Percentiles rank a stretch among this genome's conserved stretches.
phyloP scores from a whole-genome alignment of 2,329 filamentous ascomycete genomes.

The Dactylellina leptospora region DNA sequence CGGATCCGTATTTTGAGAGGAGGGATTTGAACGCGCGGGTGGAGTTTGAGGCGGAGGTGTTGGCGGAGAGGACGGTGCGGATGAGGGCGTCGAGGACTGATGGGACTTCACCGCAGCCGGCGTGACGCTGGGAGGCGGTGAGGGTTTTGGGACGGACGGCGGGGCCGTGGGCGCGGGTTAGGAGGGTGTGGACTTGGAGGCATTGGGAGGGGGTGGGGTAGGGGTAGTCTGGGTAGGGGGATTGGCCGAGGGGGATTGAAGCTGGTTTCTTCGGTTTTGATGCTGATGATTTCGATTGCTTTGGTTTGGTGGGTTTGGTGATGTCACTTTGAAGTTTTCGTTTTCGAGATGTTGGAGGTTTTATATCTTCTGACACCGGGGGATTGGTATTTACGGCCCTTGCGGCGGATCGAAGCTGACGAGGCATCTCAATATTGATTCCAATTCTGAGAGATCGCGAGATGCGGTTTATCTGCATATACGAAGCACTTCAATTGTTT shows the following conservation, averaged over 20 bases:
- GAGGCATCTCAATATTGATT: too few species aligned
- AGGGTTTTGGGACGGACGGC: slow-evolving; percentile 72
- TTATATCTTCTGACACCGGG: too few species aligned
- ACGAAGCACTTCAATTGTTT: too few species aligned
- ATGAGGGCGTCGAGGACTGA: slow-evolving; percentile 67
- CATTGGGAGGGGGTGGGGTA: slow-evolving; percentile 75
- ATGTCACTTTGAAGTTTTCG: slow-evolving; percentile 33
- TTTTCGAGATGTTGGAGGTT: slow-evolving; percentile 65
- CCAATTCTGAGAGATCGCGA: too few species aligned
- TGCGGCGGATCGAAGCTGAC: slow-evolving; percentile 23
- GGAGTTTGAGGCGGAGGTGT: slow-evolving; percentile 68
- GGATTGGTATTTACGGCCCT: slow-evolving; percentile 25
- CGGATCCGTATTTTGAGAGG: slow-evolving; percentile 62
- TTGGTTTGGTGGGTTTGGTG: slow-evolving; percentile 47
- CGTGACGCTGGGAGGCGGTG: slow-evolving; percentile 73
- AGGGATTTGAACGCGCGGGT: slow-evolving; percentile 73
- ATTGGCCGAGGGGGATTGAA: slow-evolving; percentile 55
- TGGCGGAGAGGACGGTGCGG: slow-evolving; percentile 66
- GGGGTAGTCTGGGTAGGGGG: slow-evolving; percentile 74
- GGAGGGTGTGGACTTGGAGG: slow-evolving; percentile 72
- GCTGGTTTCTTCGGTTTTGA: slow-evolving; percentile 60
- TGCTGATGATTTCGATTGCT: slow-evolving; percentile 59
- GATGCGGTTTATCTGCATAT: too few species aligned
- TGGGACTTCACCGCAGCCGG: slow-evolving; percentile 69
- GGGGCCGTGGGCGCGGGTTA: slow-evolving; percentile 73